Base-by-base conservation (phyloP, 2,329 filamentous ascomycete species). In the Grosmannia huntii region DNA sequence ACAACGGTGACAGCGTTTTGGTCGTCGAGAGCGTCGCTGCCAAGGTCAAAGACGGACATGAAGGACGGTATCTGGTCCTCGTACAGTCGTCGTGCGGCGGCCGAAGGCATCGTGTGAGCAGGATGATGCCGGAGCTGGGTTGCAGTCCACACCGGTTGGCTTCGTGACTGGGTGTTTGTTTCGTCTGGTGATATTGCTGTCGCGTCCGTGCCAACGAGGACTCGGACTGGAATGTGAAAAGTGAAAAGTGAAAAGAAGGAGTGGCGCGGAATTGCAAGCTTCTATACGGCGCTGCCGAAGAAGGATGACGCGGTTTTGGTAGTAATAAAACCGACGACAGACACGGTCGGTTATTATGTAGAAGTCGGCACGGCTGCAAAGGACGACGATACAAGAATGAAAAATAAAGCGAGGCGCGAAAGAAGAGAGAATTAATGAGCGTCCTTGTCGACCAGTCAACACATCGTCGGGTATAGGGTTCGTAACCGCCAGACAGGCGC, bases 31-130 rank as follows among this genome's bases (percentile, higher is more conserved):
- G 71, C 75, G 64, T 78, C 78, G 64, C 72, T 72, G 66, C 86
- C 82, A 64, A 85, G 76, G 68, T 84, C 83, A 73, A 86, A 87
- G 59, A 89, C 85, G 59, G 85, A 85, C 84, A 87, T 87, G 66
- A 89, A 87, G 25, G 85, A 83, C 68, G 85, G 85, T 76, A 89
- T 85, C 70, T 85, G 82, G 68, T 85, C 82, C 75, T 85, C 81
- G 69, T 82, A 84, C 65, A 83, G 69, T 69, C 80, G 78, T 65
- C 81, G 75, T 57, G 80, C 76, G 60, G 82, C 76, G 64, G 82
- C 79, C 65, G 81, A 83, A 70, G 81, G 80, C 82, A 85, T 85
- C 62, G 71, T 81, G 63, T 59, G 57, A 36, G 46, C 53, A 44
- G 28, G 25, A 25, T 6, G 25, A 50, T 11, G 48, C 25, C 48